Percentiles rank a stretch among this genome's conserved stretches.
Conservation (phyloP, 305 asterid genomes). For the Fraxinus baroniana region DNA sequence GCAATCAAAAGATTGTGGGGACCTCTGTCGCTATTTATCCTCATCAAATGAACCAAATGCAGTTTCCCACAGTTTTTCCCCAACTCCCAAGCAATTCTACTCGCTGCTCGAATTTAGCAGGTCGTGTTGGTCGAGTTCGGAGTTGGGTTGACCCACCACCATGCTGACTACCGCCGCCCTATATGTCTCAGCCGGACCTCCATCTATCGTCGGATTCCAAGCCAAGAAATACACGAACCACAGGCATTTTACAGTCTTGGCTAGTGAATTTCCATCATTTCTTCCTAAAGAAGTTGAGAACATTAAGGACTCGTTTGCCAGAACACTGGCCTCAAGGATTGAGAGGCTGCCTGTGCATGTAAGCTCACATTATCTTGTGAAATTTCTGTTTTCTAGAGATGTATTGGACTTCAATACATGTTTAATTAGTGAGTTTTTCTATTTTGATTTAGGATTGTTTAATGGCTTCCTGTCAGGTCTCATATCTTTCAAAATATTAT, state of each 20-base stretch:
- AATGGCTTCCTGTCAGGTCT: background rate
- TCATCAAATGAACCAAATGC: background rate
- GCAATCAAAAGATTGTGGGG: background rate
- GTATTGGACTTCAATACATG: background rate
- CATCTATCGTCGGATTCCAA: constrained; percentile 24
- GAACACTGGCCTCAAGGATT: constrained; percentile 72
- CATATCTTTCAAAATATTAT: background rate
- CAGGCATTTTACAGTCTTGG: constrained; percentile 27
- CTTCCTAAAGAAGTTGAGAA: constrained; percentile 66
- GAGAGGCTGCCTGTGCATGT: constrained; percentile 61
- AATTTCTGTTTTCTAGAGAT: background rate
- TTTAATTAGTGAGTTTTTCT: constrained; percentile 1
- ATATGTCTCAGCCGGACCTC: constrained; percentile 23
- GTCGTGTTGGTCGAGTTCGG: constrained; percentile 4
- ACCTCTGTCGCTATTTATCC: background rate
- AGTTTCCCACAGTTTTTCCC: background rate
- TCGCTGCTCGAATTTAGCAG: background rate
- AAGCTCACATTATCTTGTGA: background rate
- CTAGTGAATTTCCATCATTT: constrained; percentile 64
- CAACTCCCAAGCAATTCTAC: constrained; percentile 1
- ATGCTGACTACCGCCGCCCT: constrained; percentile 31
- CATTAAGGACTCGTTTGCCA: constrained; percentile 65
- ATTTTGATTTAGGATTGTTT: background rate
- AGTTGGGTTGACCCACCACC: constrained; percentile 23
- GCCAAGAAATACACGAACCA: constrained; percentile 16